Conservation (phyloP, 2,329 filamentous ascomycete species). For the Helminthosporium solani region DNA sequence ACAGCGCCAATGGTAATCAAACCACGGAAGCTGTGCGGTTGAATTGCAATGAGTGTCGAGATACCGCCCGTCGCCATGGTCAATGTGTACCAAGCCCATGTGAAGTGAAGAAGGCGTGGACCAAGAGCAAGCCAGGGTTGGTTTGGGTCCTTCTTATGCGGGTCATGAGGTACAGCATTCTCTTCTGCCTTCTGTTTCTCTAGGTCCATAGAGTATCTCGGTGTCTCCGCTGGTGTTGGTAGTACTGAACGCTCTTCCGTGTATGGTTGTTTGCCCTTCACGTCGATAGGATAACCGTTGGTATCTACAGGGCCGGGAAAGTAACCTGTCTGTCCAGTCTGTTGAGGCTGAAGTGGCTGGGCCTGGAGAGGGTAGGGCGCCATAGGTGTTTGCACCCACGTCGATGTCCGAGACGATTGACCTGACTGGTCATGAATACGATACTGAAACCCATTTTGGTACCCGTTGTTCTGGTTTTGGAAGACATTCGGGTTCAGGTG, state of each 20-base stretch:
- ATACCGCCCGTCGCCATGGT: constrained; percentile 53
- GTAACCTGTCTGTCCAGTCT: constrained; percentile 15
- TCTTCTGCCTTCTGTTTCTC: constrained; percentile 32
- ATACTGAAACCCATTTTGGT: background rate
- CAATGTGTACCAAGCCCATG: constrained; percentile 51
- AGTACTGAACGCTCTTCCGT: constrained; percentile 16
- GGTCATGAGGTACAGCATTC: constrained; percentile 14
- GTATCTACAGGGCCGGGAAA: constrained; percentile 22
- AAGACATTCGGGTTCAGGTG: background rate
- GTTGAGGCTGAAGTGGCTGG: background rate
- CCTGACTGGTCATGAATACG: constrained; percentile 13
- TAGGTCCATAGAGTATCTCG: constrained; percentile 24
- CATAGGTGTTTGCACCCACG: constrained; percentile 30
- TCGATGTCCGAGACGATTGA: constrained; percentile 30
- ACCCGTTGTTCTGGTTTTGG: background rate
- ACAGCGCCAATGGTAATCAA: constrained; percentile 54
- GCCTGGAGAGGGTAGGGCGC: constrained; percentile 16
- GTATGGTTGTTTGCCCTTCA: constrained; percentile 22
- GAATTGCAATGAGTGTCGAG: constrained; percentile 45
- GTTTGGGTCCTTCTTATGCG: constrained; percentile 35
- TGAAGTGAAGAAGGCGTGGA: constrained; percentile 43
- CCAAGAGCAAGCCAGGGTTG: constrained; percentile 33
- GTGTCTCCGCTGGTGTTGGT: constrained; percentile 13
- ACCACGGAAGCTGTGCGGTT: constrained; percentile 50
- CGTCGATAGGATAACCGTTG: constrained; percentile 30